phyloP scores from a whole-genome alignment of 306 rosid genomes.

The Vicia faba region DNA sequence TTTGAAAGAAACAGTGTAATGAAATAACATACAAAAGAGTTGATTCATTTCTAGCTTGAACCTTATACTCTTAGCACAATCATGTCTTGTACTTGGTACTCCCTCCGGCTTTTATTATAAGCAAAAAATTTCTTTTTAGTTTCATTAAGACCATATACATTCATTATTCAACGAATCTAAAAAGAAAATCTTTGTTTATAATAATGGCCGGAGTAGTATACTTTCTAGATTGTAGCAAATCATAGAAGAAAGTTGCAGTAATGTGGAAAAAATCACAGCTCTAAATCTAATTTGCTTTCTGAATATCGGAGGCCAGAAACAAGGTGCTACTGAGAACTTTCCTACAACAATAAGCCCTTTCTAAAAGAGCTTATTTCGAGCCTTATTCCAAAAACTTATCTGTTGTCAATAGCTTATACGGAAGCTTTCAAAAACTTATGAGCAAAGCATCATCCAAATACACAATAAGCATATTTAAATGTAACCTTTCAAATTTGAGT shows the following conservation, averaged over 20 bases:
- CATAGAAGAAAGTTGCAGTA: not conserved
- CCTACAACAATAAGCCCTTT: not conserved
- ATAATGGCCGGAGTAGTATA: too few species aligned
- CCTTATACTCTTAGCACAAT: not conserved
- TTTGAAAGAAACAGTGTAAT: fast-evolving
- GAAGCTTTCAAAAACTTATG: not conserved
- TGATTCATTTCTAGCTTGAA: not conserved
- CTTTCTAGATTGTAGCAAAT: not conserved
- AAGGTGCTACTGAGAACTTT: not conserved
- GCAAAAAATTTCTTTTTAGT: too few species aligned
- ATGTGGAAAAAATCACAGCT: too few species aligned
- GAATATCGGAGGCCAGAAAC: not conserved
- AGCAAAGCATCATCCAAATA: not conserved
- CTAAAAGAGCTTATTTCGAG: not conserved
- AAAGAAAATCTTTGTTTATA: too few species aligned
- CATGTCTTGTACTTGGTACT: not conserved
- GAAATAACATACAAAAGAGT: not conserved
- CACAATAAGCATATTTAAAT: not conserved
- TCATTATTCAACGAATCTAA: too few species aligned
- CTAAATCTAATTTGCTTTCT: not conserved
- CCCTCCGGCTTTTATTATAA: too few species aligned
- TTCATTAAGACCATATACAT: too few species aligned
- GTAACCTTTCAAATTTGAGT: not conserved
- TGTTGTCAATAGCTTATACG: not conserved
- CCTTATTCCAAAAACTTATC: not conserved